Base-by-base conservation (phyloP, 768 basidiomycete species). In the Collybia nuda region DNA sequence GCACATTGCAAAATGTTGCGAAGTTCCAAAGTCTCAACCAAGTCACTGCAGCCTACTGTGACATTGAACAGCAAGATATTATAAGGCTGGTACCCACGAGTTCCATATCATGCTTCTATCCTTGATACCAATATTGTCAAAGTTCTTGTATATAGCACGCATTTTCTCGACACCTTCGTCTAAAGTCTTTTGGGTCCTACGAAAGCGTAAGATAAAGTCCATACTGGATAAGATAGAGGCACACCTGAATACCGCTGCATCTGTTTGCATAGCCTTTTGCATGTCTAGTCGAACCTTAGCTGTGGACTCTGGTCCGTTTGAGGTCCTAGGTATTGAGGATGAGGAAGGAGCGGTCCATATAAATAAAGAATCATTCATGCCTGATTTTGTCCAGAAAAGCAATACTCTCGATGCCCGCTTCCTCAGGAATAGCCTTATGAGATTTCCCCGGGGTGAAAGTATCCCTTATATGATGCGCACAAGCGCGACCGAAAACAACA, bases 81-180 rank as follows among this genome's bases (percentile, higher is more conserved):
- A 28, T n/a, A 40, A 28, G 35, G 43, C 44, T 22, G 21, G 37
- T 17, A 65, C 92, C 55, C 62, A 96, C 94, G 93, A 92, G 76
- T 98, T 98, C 97, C 96, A 99, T 70, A 98, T 97, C 95, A 98
- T 91, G 72, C 91, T 93, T 64, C 97, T 81, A 70, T 98, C 97
- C 77, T 97, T 94, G 77, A 97, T 91, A 47, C 95, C 91, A 57
- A 99, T 90, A 39, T 96, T 81, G 58, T 88, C 79, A 70, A 85
- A 98, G 63, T 81, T 91, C 64, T 88, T 84, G 79, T 95, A 95
- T 59, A 98, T 93, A 37, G 78, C 75, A 50, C 77, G 79, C 61
- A 99, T 76, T 75, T 93, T 94, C 70, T 81, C 62, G 22, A 98
- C 94, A 72, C 97, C 97, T 59, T 96, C 86, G 60, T 98, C 96